Evolutionary conservation across 371 early-diverging fungal genomes (phyloP), one percentile per base, ranked within the genome.

Genomic region (Mucor velutinosus): DNA sequence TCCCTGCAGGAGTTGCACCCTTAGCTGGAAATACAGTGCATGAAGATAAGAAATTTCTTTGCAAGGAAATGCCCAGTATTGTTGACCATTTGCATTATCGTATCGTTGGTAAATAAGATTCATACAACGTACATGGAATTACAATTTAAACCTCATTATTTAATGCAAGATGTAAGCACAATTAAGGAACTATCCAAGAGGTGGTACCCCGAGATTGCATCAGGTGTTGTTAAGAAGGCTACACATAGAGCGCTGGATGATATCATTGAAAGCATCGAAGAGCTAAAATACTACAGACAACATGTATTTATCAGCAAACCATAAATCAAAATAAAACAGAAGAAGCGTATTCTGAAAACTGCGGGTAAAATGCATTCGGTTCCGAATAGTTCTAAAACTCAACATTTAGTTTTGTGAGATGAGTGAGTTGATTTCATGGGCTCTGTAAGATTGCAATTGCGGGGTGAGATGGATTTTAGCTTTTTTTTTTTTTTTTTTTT

Each of bases 1-100:
- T 94, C 58, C 84, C 88, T 5, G 53, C 75, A 6, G 78, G 91
- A 14, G 76, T 79, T 2, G 94, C 90, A 0, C 87, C 93, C 14
- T 79, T 97, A 43, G 96, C 95, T 0, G 98, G 98, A n/a, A 98
- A 96, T 81, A 92, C 94, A 32, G 95, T 96, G 3, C 95, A 97
- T 75, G 92, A 88, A 19, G 97, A 97, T 73, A 90, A 91, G 66
- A 84, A 82, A 35, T 97, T 97, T 56, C 75, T 97, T 58, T 77
- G 82, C 33, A 88, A 90, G 62, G 91, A 93, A 59, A 95, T 97
- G 95, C 93, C 94, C 1, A 70, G 76, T 30, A 64, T 97, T 21
- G 86, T 90, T 3, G 90, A 90, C 3, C 85, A 88, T 59, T 75
- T 97, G 73, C 95, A 95, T 72, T 97, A 97, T 74, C 86, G 98